These are phyloP conservation scores for Vigna reflexopilosa DNA, from an alignment of 306 rosid genomes.

Conservation along the genomic window DNA sequence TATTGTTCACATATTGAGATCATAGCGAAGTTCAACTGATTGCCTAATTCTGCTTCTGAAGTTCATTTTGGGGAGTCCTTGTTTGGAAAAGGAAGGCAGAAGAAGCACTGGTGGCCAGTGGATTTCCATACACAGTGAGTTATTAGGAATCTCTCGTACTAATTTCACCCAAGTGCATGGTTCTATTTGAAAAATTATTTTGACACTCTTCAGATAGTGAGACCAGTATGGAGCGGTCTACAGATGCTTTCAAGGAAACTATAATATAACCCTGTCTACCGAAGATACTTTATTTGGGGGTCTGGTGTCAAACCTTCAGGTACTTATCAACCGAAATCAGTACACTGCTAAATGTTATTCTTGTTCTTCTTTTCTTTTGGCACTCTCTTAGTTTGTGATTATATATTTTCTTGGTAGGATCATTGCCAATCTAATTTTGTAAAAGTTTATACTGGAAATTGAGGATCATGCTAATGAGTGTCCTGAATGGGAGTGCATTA, in stretches of 20 bases:
- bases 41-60: too few species aligned
- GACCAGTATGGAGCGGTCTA: conserved; percentile 99
- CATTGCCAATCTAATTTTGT: background rate
- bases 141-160: too few species aligned
- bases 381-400: background rate
- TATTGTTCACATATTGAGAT: too few species aligned
- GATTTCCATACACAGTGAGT: too few species aligned
- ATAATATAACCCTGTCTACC: conserved; percentile 75
- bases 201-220: conserved; percentile 78
- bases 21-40: too few species aligned
- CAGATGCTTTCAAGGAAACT: conserved; percentile 97
- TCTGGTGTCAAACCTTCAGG: conserved; percentile 97
- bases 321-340: conserved; percentile 35
- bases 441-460: background rate
- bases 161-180: background rate
- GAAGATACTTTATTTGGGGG: conserved; percentile 97
- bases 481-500: background rate
- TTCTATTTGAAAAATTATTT: conserved; percentile 25
- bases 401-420: background rate
- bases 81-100: too few species aligned
- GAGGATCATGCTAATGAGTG: background rate
- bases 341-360: background rate
- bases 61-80: too few species aligned
- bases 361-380: background rate
- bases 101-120: too few species aligned